These are phyloP conservation scores for Arthrobotrys entomopaga DNA, from an alignment of 2,329 filamentous ascomycete genomes.

Conservation along the genomic window DNA sequence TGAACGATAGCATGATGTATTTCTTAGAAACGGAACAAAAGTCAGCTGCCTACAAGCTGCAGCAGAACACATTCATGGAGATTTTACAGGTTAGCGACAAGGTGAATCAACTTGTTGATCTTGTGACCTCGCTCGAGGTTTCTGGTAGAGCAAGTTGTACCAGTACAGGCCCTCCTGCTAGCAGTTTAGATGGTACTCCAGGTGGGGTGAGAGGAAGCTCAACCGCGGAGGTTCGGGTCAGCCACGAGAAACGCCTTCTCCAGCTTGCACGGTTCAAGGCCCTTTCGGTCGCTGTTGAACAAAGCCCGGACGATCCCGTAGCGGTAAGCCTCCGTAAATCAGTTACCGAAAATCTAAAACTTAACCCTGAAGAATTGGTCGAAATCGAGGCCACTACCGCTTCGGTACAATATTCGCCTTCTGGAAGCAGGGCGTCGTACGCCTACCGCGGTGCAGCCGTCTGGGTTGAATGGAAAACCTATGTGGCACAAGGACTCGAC, in stretches of 20 bases:
- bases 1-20: slow-evolving; percentile 28
- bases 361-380: slow-evolving; percentile 9
- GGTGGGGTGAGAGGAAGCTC: slow-evolving; percentile 7
- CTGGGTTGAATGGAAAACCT: slow-evolving; percentile 25
- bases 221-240: slow-evolving; percentile 1
- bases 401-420: not conserved
- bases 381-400: slow-evolving; percentile 1
- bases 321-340: slow-evolving; percentile 16
- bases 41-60: slow-evolving; percentile 5
- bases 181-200: not conserved
- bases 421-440: not conserved
- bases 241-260: slow-evolving; percentile 18
- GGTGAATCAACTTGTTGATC: slow-evolving; percentile 18
- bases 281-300: slow-evolving; percentile 17
- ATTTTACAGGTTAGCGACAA: slow-evolving; percentile 34
- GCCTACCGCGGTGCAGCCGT: slow-evolving; percentile 3
- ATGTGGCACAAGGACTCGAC: slow-evolving; percentile 19
- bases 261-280: slow-evolving; percentile 29
- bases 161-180: not conserved
- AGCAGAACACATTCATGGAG: slow-evolving; percentile 22
- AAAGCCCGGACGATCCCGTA: slow-evolving; percentile 7
- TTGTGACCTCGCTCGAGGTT: slow-evolving; percentile 26
- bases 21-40: slow-evolving; percentile 28
- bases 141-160: slow-evolving; percentile 4
- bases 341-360: slow-evolving; percentile 18